Conservation (phyloP, 345 rosid species). For the Nasturtium officinale region DNA sequence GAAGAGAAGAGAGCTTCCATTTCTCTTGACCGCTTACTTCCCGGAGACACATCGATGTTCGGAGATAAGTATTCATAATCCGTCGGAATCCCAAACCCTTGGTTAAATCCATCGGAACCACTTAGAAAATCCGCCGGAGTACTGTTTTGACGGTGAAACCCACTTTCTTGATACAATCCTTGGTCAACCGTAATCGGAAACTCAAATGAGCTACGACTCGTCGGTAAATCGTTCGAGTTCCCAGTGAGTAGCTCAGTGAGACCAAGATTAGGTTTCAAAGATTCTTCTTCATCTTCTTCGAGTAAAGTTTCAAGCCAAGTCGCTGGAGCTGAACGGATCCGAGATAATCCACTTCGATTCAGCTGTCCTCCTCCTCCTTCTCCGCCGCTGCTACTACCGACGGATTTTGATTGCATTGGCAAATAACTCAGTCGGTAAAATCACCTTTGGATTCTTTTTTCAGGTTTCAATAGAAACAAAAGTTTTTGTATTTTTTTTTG, state of each 20-base stretch:
- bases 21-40: conserved; percentile 52
- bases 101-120: conserved; percentile 50
- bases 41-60: conserved; percentile 48
- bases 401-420: conserved; percentile 66
- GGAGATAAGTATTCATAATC: conserved; percentile 51
- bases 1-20: conserved; percentile 47
- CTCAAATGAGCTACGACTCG: conserved; percentile 41
- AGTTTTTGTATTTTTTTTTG: not conserved
- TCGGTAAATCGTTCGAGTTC: conserved; percentile 25
- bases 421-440: conserved; percentile 11
- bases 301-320: conserved; percentile 74
- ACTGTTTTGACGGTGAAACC: conserved; percentile 68
- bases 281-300: conserved; percentile 75
- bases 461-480: conserved; percentile 15
- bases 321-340: conserved; percentile 76
- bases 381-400: conserved; percentile 47
- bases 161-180: conserved; percentile 43
- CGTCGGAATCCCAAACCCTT: conserved; percentile 48
- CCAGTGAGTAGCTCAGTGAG: conserved; percentile 48
- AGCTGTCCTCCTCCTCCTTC: conserved; percentile 41
- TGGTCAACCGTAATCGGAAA: conserved; percentile 45
- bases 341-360: conserved; percentile 56
- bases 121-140: conserved; percentile 69
- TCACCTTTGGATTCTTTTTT: conserved; percentile 20
- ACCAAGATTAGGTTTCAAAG: conserved; percentile 62